phyloP scores from a whole-genome alignment of 164 flowering plant species.

The Echeveria elegans region DNA sequence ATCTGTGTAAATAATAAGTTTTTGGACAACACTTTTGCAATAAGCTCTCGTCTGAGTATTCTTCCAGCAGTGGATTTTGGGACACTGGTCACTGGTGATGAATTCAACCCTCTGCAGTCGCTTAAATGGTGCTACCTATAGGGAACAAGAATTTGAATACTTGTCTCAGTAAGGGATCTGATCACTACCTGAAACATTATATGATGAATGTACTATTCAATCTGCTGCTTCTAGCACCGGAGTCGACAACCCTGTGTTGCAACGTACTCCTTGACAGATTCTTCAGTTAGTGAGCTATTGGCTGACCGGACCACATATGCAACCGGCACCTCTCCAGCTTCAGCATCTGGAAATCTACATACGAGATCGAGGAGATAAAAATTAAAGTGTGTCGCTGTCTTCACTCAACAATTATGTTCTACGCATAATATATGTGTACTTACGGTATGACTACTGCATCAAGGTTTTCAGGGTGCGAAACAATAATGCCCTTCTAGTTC shows the following conservation, averaged over 20 bases:
- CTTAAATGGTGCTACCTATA: conserved; percentile 73
- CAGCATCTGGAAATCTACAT: conserved; percentile 75
- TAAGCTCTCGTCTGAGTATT: conserved; percentile 73
- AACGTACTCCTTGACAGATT: conserved; percentile 51
- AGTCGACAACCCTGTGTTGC: conserved; percentile 50
- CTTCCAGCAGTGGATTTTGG: conserved; percentile 87
- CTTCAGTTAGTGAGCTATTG: conserved; percentile 58
- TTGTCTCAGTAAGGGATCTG: not conserved
- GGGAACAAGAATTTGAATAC: not conserved
- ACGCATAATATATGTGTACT: conserved; percentile 17
- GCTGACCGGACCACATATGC: conserved; percentile 76
- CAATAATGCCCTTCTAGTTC: conserved; percentile 85
- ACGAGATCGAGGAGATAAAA: not conserved
- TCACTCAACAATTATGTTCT: not conserved
- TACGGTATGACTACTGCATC: conserved; percentile 97
- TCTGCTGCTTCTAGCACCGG: not conserved
- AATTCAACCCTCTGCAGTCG: conserved; percentile 62
- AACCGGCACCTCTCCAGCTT: conserved; percentile 91
- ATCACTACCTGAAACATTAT: not conserved
- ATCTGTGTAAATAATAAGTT: not conserved
- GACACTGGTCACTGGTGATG: conserved; percentile 34
- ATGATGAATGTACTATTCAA: too few relatives aligned
- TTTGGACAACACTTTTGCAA: conserved; percentile 54
- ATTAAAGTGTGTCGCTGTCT: not conserved
- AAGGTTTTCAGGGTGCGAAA: conserved; percentile 77